A percentile compares a stretch with the other conserved stretches of the same genome.
Conservation (phyloP, 495 filamentous ascomycete species). For the Talaromyces liani region DNA sequence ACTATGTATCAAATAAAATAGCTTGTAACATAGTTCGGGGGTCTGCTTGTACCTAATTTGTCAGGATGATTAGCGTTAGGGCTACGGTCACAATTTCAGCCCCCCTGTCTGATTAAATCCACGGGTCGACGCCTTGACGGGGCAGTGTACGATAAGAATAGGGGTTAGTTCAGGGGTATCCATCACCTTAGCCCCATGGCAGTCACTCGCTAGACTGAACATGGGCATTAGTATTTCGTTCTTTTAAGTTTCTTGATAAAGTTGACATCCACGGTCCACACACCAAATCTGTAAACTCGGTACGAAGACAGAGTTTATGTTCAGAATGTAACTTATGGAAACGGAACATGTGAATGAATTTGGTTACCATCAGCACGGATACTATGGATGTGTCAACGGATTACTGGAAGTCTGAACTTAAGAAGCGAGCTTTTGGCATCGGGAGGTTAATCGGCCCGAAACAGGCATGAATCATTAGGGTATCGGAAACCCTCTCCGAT, state of each 20-base stretch:
- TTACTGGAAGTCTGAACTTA: not conserved
- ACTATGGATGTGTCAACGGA: not conserved
- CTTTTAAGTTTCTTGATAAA: not conserved
- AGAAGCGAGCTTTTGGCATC: not conserved
- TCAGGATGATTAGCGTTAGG: not conserved
- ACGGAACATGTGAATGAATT: no score
- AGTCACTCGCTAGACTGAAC: not conserved
- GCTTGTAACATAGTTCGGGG: not conserved
- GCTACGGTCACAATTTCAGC: not conserved
- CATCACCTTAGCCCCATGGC: not conserved
- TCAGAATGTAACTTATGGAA: no score
- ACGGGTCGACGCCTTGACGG: not conserved
- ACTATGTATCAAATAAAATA: not conserved
- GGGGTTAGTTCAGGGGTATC: not conserved
- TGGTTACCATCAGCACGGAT: no score
- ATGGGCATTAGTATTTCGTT: not conserved
- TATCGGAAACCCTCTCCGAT: not conserved
- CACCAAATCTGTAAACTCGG: not conserved
- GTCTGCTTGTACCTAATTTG: not conserved
- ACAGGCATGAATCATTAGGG: not conserved
- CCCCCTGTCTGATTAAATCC: not conserved
- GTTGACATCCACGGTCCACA: not conserved
- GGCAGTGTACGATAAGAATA: not conserved
- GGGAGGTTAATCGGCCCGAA: not conserved
- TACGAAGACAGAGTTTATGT: not conserved